These are phyloP conservation scores for Suillus occidentalis DNA, from an alignment of 768 basidiomycete species.

Conservation along the genomic window DNA sequence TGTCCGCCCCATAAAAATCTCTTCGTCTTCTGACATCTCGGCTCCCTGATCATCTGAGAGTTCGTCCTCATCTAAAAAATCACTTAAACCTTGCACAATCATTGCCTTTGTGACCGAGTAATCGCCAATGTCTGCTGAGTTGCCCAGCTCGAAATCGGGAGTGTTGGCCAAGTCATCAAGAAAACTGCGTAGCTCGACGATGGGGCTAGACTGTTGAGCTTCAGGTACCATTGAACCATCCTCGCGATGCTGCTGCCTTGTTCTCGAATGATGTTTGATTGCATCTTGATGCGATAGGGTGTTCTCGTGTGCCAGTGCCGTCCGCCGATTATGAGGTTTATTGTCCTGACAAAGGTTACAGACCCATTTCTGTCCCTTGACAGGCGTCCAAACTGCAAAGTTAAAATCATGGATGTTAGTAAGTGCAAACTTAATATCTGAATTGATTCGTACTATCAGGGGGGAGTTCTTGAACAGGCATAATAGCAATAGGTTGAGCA, in stretches of 20 bases:
- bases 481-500: neutral
- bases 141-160: neutral
- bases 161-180: neutral
- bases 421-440: neutral
- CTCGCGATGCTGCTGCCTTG: neutral
- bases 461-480: neutral
- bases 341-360: constrained; percentile 3
- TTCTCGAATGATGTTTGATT: neutral
- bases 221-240: neutral
- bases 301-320: neutral
- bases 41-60: constrained; percentile 7
- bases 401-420: neutral
- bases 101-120: neutral
- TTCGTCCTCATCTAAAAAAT: constrained; percentile 4
- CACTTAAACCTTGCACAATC: neutral
- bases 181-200: neutral
- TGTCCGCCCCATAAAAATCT: neutral
- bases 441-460: neutral
- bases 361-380: neutral
- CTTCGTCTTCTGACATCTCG: neutral
- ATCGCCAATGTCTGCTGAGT: neutral
- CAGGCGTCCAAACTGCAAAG: neutral
- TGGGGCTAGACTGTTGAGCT: neutral
- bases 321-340: neutral
- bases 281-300: neutral